Conservation (phyloP, 768 basidiomycete genomes). For the Tricholoma sp. region DNA sequence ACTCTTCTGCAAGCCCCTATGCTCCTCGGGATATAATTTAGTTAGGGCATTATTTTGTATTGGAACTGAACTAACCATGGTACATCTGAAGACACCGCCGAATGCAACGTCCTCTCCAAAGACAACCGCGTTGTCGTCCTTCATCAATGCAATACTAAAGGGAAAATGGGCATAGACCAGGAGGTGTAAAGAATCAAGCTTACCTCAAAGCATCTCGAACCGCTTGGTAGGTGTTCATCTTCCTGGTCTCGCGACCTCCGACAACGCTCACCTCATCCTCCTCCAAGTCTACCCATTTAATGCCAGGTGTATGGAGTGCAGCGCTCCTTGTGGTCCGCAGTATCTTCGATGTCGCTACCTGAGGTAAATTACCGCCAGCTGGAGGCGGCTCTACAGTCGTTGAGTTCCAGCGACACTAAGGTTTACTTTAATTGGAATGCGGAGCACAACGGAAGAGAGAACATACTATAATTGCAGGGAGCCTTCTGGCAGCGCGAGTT, state of each 20-base stretch:
- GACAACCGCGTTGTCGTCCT: conserved; percentile 83
- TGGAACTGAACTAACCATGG: conserved; percentile 54
- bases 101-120: conserved; percentile 93
- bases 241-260: conserved; percentile 81
- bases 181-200: conserved; percentile 3
- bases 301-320: conserved; percentile 66
- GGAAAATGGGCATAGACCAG: not conserved
- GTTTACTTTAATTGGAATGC: conserved; percentile 3
- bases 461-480: conserved; percentile 18
- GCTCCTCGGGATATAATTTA: not conserved
- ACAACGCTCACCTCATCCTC: conserved; percentile 48
- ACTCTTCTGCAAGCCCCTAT: conserved; percentile 91
- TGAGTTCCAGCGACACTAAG: conserved; percentile 45
- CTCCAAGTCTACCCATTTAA: conserved; percentile 71
- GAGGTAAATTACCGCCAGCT: conserved; percentile 72
- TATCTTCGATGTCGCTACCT: conserved; percentile 64
- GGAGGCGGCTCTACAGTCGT: conserved; percentile 60
- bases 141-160: conserved; percentile 69
- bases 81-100: conserved; percentile 92
- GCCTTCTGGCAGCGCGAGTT: conserved; percentile 16
- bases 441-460: not conserved
- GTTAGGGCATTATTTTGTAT: not conserved
- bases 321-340: conserved; percentile 63
- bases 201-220: conserved; percentile 87
- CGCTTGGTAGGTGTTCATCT: conserved; percentile 95